Conservation (phyloP, 2,329 filamentous ascomycete genomes). For the Pyricularia pennisetigena region DNA sequence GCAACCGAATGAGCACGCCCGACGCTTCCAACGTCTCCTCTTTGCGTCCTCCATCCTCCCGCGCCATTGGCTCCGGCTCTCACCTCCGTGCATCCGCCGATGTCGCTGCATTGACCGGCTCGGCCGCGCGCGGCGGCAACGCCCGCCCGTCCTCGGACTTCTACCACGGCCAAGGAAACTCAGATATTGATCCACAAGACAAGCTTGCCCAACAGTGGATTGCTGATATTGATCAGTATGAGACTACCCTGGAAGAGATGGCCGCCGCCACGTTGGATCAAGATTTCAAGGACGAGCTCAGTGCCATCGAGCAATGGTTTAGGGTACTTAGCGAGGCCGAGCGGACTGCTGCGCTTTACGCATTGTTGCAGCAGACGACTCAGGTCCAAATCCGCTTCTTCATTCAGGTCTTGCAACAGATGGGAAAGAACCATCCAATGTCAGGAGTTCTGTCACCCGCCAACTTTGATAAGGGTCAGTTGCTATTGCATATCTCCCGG, state of each 20-base stretch:
- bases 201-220: slow-evolving; percentile 98
- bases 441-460: slow-evolving; percentile 89
- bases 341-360: slow-evolving; percentile 89
- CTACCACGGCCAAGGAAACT: slow-evolving; percentile 59
- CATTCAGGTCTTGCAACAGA: slow-evolving; percentile 96
- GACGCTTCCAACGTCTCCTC: slow-evolving; percentile 76
- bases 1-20: slow-evolving; percentile 94
- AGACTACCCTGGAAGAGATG: slow-evolving; percentile 98
- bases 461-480: slow-evolving; percentile 87
- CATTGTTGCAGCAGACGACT: slow-evolving; percentile 92
- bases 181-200: slow-evolving; percentile 75
- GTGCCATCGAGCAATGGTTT: slow-evolving; percentile 99
- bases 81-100: slow-evolving; percentile 92
- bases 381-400: slow-evolving; percentile 99
- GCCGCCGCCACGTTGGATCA: slow-evolving; percentile 96
- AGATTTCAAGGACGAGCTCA: slow-evolving; percentile 98
- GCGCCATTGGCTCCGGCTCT: slow-evolving; percentile 69
- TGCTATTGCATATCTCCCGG: background rate
- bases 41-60: slow-evolving; percentile 72
- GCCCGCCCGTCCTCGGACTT: slow-evolving; percentile 90
- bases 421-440: slow-evolving; percentile 98
- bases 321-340: slow-evolving; percentile 94
- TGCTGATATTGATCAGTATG: slow-evolving; percentile 96
- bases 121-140: slow-evolving; percentile 31
- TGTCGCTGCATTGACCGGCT: slow-evolving; percentile 69